These are phyloP conservation scores for Yamadazyma blattariae DNA, from an alignment of 1,139 yeast species.

Conservation along the genomic window DNA sequence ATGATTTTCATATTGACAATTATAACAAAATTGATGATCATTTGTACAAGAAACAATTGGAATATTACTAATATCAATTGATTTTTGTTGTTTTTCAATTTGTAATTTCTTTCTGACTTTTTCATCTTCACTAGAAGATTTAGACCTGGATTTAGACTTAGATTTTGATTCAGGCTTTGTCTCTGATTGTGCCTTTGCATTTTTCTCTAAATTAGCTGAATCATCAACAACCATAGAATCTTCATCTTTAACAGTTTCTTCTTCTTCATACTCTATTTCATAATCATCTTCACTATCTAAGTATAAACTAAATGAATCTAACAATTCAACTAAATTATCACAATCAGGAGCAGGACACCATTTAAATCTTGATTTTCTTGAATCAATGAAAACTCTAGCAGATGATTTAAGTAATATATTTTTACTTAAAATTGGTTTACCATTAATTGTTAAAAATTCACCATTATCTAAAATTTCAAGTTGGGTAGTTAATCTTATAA, in stretches of 20 bases:
- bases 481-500: slow-evolving; percentile 7
- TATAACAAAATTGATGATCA: slow-evolving; percentile 75
- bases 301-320: slow-evolving; percentile 7
- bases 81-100: background rate
- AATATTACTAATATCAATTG: slow-evolving; percentile 22
- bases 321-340: slow-evolving; percentile 21
- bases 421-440: background rate
- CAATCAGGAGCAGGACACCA: slow-evolving; percentile 95
- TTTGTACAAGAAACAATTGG: slow-evolving; percentile 70
- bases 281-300: slow-evolving; percentile 3
- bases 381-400: slow-evolving; percentile 51
- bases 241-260: background rate
- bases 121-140: background rate
- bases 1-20: slow-evolving; percentile 77
- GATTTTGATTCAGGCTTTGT: background rate
- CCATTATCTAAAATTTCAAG: background rate
- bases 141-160: background rate
- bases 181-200: background rate
- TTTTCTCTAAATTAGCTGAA: background rate
- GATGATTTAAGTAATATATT: slow-evolving; percentile 22
- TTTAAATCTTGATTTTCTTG: slow-evolving; percentile 46
- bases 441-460: background rate
- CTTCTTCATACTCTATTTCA: background rate
- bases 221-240: background rate
- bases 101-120: background rate